Conservation (phyloP, 2,329 filamentous ascomycete species). For the Calonectria crousiana region DNA sequence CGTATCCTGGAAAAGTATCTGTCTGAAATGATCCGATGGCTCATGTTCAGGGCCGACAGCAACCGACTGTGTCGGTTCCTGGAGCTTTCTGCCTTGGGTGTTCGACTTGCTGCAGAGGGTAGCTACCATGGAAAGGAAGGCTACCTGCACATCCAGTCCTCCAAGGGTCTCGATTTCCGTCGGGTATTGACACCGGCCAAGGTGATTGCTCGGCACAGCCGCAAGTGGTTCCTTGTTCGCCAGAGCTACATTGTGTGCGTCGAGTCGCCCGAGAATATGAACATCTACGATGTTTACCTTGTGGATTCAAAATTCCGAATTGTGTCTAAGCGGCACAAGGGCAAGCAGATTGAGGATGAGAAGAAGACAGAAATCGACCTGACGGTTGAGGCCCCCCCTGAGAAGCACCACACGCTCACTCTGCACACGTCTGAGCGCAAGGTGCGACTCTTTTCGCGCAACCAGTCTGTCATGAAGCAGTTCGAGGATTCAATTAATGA, state of each 20-base stretch:
- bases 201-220: constrained; percentile 84
- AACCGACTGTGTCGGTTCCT: constrained; percentile 96
- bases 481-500: constrained; percentile 93
- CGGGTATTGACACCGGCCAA: constrained; percentile 83
- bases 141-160: constrained; percentile 90
- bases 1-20: constrained; percentile 90
- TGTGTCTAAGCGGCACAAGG: constrained; percentile 75
- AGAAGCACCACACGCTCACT: constrained; percentile 85
- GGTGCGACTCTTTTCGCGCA: constrained; percentile 89
- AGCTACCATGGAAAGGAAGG: constrained; percentile 99
- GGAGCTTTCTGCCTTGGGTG: constrained; percentile 92
- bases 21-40: constrained; percentile 92
- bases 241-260: constrained; percentile 98
- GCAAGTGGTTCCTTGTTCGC: constrained; percentile 98
- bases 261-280: constrained; percentile 98
- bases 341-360: constrained; percentile 67
- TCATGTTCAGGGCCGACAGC: constrained; percentile 96
- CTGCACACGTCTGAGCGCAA: constrained; percentile 94
- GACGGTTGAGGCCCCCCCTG: constrained; percentile 50
- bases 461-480: constrained; percentile 88
- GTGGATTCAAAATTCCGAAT: constrained; percentile 90
- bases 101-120: constrained; percentile 92
- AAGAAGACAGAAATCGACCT: constrained; percentile 64
- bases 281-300: constrained; percentile 98
- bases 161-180: constrained; percentile 88